Conservation (phyloP, 2,329 filamentous ascomycete species). For the Aspergillus sp. region DNA sequence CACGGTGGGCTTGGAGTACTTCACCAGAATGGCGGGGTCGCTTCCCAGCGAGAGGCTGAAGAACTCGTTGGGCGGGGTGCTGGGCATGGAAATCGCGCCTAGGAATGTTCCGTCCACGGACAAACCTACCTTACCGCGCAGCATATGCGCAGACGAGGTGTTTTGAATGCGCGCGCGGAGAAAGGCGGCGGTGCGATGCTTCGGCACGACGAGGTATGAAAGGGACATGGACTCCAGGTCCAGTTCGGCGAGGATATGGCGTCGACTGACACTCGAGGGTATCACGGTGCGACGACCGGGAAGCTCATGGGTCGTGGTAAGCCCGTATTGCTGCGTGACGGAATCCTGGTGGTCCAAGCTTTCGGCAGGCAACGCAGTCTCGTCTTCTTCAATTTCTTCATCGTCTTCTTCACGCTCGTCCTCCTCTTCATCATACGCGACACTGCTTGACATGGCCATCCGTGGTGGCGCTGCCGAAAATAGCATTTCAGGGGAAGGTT, state of each 20-base stretch:
- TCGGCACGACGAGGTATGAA: conserved; percentile 40
- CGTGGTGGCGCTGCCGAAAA: no score
- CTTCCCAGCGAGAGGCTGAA: conserved; percentile 34
- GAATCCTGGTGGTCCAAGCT: conserved; percentile 31
- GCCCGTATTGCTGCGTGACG: conserved; percentile 39
- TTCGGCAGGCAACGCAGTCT: conserved; percentile 4
- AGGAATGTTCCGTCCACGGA: conserved; percentile 32
- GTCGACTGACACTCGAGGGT: conserved; percentile 34
- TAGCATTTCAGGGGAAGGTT: not conserved
- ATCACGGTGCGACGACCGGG: conserved; percentile 38
- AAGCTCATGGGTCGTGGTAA: conserved; percentile 43
- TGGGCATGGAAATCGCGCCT: conserved; percentile 23
- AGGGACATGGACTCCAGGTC: conserved; percentile 35
- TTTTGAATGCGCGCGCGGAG: conserved; percentile 42
- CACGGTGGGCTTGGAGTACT: conserved; percentile 30
- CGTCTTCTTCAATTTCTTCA: conserved; percentile 14
- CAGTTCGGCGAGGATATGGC: conserved; percentile 41
- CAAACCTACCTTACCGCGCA: conserved; percentile 26
- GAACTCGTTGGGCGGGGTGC: conserved; percentile 26
- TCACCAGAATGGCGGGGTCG: conserved; percentile 31
- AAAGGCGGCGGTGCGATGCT: conserved; percentile 40
- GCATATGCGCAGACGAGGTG: conserved; percentile 32
- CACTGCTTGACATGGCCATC: not conserved
- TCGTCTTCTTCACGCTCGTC: conserved; percentile 14
- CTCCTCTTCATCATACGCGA: not conserved